These are phyloP conservation scores for Aotearoamyces nothofagi DNA, from an alignment of 2,329 filamentous ascomycete species.

Conservation along the genomic window DNA sequence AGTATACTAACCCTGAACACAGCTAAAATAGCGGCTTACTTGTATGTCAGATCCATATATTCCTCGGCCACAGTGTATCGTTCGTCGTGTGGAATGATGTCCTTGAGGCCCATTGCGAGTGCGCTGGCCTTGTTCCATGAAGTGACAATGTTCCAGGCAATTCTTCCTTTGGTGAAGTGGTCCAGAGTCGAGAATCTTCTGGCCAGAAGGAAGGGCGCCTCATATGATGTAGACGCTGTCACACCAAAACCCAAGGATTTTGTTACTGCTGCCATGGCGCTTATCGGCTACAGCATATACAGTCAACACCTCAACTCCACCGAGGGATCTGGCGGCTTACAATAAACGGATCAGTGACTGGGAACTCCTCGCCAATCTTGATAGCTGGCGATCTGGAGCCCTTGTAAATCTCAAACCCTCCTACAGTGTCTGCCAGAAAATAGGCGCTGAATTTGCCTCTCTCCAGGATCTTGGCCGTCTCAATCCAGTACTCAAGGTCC, in stretches of 20 bases:
- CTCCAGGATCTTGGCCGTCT: constrained; percentile 3
- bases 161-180: constrained; percentile 43
- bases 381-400: constrained; percentile 3
- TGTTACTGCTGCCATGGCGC: constrained; percentile 28
- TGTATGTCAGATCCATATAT: constrained; percentile 49
- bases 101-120: constrained; percentile 44
- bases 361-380: background rate
- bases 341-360: constrained; percentile 27
- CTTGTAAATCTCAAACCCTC: constrained; percentile 7
- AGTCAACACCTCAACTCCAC: background rate
- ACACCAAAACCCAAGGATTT: constrained; percentile 48
- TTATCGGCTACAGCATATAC: constrained; percentile 1
- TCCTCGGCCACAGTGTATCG: constrained; percentile 48
- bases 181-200: constrained; percentile 47
- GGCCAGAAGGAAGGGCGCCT: constrained; percentile 51
- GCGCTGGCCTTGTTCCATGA: constrained; percentile 46
- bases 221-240: constrained; percentile 49
- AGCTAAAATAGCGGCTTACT: too few species aligned
- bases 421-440: constrained; percentile 6
- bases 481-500: too few species aligned
- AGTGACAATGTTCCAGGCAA: constrained; percentile 50
- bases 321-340: constrained; percentile 13
- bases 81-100: constrained; percentile 45
- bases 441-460: constrained; percentile 1
- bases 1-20: too few species aligned